Evolutionary conservation across 345 rosid genomes (phyloP).

Genomic region (Gossypium raimondii): DNA sequence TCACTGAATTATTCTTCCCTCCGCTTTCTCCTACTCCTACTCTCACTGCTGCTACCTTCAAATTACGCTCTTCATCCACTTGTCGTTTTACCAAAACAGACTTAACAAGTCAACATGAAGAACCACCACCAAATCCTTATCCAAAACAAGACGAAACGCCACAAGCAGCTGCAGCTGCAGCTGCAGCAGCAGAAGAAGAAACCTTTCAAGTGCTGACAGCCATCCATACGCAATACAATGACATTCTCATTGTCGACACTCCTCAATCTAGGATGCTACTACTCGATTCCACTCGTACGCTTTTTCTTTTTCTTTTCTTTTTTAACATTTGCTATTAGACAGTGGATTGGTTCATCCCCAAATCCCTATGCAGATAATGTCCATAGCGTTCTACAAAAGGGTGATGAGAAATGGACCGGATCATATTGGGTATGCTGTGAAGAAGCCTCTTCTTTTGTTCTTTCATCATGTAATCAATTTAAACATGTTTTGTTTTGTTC

Average conservation of each 20-base stretch:
- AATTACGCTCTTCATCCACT: not conserved
- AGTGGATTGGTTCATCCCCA: not conserved
- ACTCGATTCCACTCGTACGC: slow-evolving; percentile 68
- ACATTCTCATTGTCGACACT: slow-evolving; percentile 69
- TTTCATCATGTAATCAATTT: too few species aligned
- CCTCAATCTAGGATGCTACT: slow-evolving; percentile 58
- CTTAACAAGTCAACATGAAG: not conserved
- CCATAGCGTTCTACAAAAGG: slow-evolving; percentile 70
- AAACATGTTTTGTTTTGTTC: not conserved
- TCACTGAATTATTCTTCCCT: not conserved
- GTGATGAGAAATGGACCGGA: slow-evolving; percentile 61
- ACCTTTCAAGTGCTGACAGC: slow-evolving; percentile 52
- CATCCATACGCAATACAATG: slow-evolving; percentile 55
- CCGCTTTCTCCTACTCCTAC: not conserved
- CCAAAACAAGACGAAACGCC: not conserved
- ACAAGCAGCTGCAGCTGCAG: not conserved
- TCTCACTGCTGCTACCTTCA: not conserved
- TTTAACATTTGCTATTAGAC: not conserved
- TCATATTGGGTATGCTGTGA: slow-evolving; percentile 62
- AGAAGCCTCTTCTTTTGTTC: not conserved
- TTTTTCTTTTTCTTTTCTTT: not conserved
- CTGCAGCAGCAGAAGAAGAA: slow-evolving; percentile 14
- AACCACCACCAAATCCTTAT: not conserved
- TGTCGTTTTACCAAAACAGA: not conserved
- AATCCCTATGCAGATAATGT: slow-evolving; percentile 48